Percentiles rank a stretch among this genome's conserved stretches.
Evolutionary conservation across 2,329 filamentous ascomycete species (phyloP).

Genomic region (Stachybotrys echinatus): DNA sequence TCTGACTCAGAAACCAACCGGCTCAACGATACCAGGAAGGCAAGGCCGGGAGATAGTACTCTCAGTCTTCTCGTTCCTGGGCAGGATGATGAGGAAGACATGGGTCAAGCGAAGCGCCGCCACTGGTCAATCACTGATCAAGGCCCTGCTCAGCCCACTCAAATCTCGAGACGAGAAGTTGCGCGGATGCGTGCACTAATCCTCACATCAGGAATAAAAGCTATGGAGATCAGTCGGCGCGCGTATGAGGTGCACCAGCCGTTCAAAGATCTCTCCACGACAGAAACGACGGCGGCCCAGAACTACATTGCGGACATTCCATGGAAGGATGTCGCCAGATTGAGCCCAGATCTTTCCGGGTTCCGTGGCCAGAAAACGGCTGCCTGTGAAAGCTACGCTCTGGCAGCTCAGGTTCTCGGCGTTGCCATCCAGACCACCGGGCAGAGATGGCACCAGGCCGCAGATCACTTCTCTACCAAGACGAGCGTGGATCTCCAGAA

Average conservation of each 20-base stretch:
- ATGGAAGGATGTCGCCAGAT: conserved; percentile 39
- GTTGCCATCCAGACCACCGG: conserved; percentile 40
- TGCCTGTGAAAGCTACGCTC: conserved; percentile 40
- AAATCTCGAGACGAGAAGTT: conserved; percentile 65
- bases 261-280: conserved; percentile 15
- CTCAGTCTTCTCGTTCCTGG: neutral
- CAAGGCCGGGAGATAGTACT: neutral
- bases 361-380: conserved; percentile 29
- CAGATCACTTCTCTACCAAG: conserved; percentile 52
- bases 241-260: conserved; percentile 45
- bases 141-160: conserved; percentile 25
- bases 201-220: conserved; percentile 83
- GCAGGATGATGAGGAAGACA: neutral
- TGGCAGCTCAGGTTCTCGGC: conserved; percentile 47
- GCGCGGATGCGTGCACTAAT: conserved; percentile 73
- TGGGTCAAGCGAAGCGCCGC: conserved; percentile 16
- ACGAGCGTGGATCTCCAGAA: conserved; percentile 49
- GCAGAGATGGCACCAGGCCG: conserved; percentile 53
- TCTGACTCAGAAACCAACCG: conserved; percentile 33
- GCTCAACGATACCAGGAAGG: conserved; percentile 10
- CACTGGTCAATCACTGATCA: conserved; percentile 50
- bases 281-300: conserved; percentile 13
- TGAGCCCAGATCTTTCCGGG: conserved; percentile 28
- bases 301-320: conserved; percentile 16
- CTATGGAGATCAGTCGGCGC: conserved; percentile 69